These are phyloP conservation scores for Rhodotorula kratochvilovae DNA, from an alignment of 768 basidiomycete species.

Conservation along the genomic window DNA sequence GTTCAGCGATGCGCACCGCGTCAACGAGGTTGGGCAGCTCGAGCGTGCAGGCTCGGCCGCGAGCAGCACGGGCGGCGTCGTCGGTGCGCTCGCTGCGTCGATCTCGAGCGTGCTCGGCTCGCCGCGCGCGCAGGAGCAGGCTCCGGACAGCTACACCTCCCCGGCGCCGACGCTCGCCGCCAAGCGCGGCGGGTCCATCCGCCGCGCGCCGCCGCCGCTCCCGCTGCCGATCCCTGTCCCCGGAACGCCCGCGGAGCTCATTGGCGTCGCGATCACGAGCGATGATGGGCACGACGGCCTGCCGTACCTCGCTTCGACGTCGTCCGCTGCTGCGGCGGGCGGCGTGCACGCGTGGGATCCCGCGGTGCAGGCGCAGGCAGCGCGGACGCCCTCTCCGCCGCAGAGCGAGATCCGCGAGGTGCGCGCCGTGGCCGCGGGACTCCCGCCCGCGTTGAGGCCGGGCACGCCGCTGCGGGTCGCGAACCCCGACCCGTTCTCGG, in stretches of 20 bases:
- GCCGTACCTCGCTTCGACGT: neutral
- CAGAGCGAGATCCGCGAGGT: neutral
- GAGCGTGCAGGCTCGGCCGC: neutral
- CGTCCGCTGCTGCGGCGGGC: neutral
- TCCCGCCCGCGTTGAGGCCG: slow-evolving; percentile 15
- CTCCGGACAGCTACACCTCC: slow-evolving; percentile 17
- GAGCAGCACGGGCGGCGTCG: neutral
- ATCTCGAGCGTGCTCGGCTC: neutral
- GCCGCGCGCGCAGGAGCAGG: neutral
- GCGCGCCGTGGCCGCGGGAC: no score
- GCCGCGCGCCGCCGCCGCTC: neutral
- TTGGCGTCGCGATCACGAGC: slow-evolving; percentile 27
- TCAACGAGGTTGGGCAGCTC: slow-evolving; percentile 32
- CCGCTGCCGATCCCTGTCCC: neutral
- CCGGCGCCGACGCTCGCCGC: slow-evolving; percentile 6
- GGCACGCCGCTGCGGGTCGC: slow-evolving; percentile 15
- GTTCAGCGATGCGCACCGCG: slow-evolving; percentile 18
- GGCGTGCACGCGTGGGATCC: no score
- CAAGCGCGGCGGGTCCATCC: slow-evolving; percentile 2
- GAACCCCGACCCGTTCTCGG: slow-evolving; percentile 28
- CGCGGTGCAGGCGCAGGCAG: no score
- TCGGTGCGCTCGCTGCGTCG: slow-evolving; percentile 13
- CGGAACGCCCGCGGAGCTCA: slow-evolving; percentile 24
- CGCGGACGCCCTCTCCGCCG: no score
- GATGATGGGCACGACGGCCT: slow-evolving; percentile 29